phyloP scores from a whole-genome alignment of 2,329 filamentous ascomycete species.

The Emergomyces pasteurianus region DNA sequence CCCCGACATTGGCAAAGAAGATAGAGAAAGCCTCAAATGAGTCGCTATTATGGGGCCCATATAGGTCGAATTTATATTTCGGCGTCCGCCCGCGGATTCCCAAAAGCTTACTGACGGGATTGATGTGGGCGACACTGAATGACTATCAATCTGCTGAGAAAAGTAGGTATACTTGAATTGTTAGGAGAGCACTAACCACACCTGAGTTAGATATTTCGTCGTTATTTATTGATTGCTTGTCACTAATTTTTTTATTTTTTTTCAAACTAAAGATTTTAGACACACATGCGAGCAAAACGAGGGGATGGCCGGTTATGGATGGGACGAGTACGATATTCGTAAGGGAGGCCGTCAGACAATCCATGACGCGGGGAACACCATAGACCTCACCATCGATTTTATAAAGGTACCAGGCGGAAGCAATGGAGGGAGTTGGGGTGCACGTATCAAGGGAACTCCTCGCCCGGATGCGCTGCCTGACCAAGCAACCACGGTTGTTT shows the following conservation, averaged over 20 bases:
- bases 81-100: conserved; percentile 73
- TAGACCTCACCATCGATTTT: conserved; percentile 88
- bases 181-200: too few relatives aligned
- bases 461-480: conserved; percentile 55
- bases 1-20: conserved; percentile 27
- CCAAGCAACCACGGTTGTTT: conserved; percentile 65
- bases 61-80: conserved; percentile 89
- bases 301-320: conserved; percentile 89
- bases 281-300: conserved; percentile 95
- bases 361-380: conserved; percentile 73
- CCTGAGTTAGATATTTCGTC: neutral
- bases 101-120: conserved; percentile 65
- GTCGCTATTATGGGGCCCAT: conserved; percentile 89
- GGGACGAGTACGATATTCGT: conserved; percentile 91
- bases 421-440: conserved; percentile 85
- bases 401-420: conserved; percentile 79
- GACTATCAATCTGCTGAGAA: conserved; percentile 62
- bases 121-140: conserved; percentile 85
- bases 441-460: conserved; percentile 69
- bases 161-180: conserved; percentile 43
- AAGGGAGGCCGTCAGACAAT: conserved; percentile 81
- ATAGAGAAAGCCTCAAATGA: conserved; percentile 51
- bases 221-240: neutral
- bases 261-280: conserved; percentile 62
- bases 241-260: neutral